Base-by-base conservation (phyloP, 2,329 filamentous ascomycete species). In the Aureobasidium pullulans region DNA sequence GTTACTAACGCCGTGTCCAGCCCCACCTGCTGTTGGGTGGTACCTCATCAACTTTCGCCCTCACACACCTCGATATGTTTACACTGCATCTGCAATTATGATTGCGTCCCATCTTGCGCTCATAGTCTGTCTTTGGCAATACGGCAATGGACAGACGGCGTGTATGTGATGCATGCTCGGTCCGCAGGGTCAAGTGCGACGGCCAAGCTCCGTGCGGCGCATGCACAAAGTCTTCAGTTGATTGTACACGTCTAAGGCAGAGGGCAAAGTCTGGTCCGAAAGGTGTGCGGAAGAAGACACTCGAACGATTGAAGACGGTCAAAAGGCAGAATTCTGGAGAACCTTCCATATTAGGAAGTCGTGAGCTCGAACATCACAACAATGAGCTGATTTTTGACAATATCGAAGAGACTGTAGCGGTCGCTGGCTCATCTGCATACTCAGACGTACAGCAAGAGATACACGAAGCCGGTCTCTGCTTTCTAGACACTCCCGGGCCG, bases 101-200 rank as follows among this genome's bases (percentile, higher is more conserved):
- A 23, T 23, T 23, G 23, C 23, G 23, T 2, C 23, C 23, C 23
- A 23, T 23, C 23, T 23, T 23, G 23, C 23, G 23, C 23, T 23
- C 23, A 23, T 23, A 23, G 23, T 23, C 23, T 23, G 23, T 23
- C 23, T 23, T 23, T 23, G 23, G 23, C 23, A 23, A 23, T 23
- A 23, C 23, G 23, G 34, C 3, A n/a, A 50, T 50, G 48, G 48
- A 50, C 19, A 29, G 19, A 6, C 37, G 48, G 34, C 31, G 62
- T 32, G 63, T 63, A 1, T 64, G 63, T 36, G 62, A 64, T 46
- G 61, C 60, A 15, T 64, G 63, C 31, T 59, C 62, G 29, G 50
- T 64, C 10, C 62, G 63, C 11, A 50, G 62, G 15, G 48, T 64
- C 28, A 62, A 59, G 23, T 64, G 63, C 31, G 62, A 64, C 32